These are phyloP conservation scores for Populus davidiana DNA, from an alignment of 345 rosid genomes.

Conservation along the genomic window DNA sequence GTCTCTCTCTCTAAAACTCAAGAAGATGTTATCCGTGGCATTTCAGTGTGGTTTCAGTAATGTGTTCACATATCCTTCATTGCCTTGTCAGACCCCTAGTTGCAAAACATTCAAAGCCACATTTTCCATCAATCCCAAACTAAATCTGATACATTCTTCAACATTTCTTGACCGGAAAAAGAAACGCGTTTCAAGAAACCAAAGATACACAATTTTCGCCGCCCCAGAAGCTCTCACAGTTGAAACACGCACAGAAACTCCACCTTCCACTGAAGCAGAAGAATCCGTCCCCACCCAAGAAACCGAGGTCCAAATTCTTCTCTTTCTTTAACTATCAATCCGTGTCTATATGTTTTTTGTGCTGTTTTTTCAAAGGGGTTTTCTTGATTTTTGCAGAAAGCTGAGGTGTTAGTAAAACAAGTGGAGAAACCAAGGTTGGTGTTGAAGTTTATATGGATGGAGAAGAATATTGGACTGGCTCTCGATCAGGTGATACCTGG, in stretches of 20 bases:
- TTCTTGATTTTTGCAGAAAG: slow-evolving; percentile 28
- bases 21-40: slow-evolving; percentile 46
- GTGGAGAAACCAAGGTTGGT: slow-evolving; percentile 60
- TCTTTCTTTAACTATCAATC: neutral
- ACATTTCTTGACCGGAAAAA: slow-evolving; percentile 7
- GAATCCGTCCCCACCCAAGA: slow-evolving; percentile 17
- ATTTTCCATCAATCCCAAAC: slow-evolving; percentile 5
- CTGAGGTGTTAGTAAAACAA: slow-evolving; percentile 38
- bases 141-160: slow-evolving; percentile 1
- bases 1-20: neutral
- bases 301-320: slow-evolving; percentile 27
- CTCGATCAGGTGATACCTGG: slow-evolving; percentile 72
- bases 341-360: neutral
- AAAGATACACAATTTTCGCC: slow-evolving; percentile 34
- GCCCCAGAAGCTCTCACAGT: slow-evolving; percentile 47
- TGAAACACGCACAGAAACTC: slow-evolving; percentile 20
- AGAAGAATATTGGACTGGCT: slow-evolving; percentile 74
- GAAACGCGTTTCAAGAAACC: slow-evolving; percentile 36
- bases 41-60: slow-evolving; percentile 25
- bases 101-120: slow-evolving; percentile 12
- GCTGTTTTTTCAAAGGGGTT: neutral
- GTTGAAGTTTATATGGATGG: slow-evolving; percentile 83
- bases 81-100: slow-evolving; percentile 22
- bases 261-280: slow-evolving; percentile 13
- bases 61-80: slow-evolving; percentile 23